Base-by-base conservation (phyloP, 2,329 filamentous ascomycete genomes). In the Coniochaeta sp. region DNA sequence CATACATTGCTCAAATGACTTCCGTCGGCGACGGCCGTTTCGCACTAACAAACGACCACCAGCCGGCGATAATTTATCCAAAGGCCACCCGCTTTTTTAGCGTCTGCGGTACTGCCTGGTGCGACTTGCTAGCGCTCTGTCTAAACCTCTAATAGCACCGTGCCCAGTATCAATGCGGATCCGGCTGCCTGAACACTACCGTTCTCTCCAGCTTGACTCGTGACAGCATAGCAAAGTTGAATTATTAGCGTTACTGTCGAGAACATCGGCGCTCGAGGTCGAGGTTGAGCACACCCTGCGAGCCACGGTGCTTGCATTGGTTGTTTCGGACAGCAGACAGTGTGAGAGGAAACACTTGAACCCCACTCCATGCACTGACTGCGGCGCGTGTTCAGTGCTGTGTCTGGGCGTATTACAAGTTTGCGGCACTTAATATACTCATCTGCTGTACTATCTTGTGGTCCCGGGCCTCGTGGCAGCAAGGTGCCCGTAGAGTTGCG, bases 351-450 rank as follows among this genome's bases (percentile, higher is more conserved):
- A 40, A 5, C 58, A 59, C 55, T 52, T 59, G 61, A 55, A 16
- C 59, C 36, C 58, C 42, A 52, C 38, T 24, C 22, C 59, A 60
- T 64, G 52, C 38, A 30, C 52, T 56, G 58, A 14, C 38, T 32
- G 57, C 54, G 22, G 42, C 55, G 55, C 50, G 58, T 36, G 42
- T 50, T 40, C 30, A 50, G 44, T 32, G 50, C 54, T 54, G 57
- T 40, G 38, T 34, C n/a, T 57, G 47, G 24, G 36, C 52, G 32
- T 52, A 57, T 34, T 62, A 57, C 22, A 28, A 22, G 14, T 57
- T 62, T 58, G 52, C 60, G 57, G 59, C 58, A 62, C 58, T 65
- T 64, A 64, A 64, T 65, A 63, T 65, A 63, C 57, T 59, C 30
- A 10, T 17, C 58, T 42, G 24, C 28, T 55, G 36, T 28, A 55